Evolutionary conservation across 208 protist genomes (phyloP), one percentile per base, ranked within the genome.

Genomic region (Acanthamoeba sp.): DNA sequence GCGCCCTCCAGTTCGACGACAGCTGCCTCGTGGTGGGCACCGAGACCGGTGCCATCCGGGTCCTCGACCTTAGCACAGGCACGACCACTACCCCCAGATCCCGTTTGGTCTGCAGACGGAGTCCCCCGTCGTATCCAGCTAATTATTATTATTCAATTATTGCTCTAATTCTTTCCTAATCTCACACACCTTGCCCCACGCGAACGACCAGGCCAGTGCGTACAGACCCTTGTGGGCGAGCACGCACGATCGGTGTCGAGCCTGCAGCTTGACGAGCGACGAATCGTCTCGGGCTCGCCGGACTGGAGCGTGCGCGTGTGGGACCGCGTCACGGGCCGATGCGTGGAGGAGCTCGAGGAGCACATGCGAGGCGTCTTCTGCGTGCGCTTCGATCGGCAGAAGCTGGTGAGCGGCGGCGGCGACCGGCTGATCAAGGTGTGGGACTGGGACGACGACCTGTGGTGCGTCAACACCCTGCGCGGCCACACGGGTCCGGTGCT

Each of bases 401-500:
- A 91, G 85, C 57, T 91, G 85, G 38, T 91, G 27, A 91, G 22
- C 50, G 85, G 85, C 36, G 85, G 85, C 22, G 85, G 59, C 32
- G 85, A 91, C 57, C 85, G 59, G 24, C 55, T 91, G 27, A 27
- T 73, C 50, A 91, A 91, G 59, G 40, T 91, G 16, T 91, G 85
- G 85, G 85, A 91, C 85, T 52, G 50, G 57, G 59, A 91, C 85
- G 85, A 91, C 36, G 85, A 91, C 55, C n/a, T 91, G 50, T 91
- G 85, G 85, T 91, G 85, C 57, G n/a, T 91, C 85, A 91, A 91
- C 55, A 91, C 85, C 5, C 85, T 91, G 12, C 85, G 85, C 55
- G 85, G 85, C 14, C 85, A 91, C 57, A 73, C 57, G 16, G 85
- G 85, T n/a, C 36, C 48, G 20, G 85, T 91, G 20, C 57, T 64